Percentiles rank a stretch among this genome's conserved stretches.
phyloP scores from a whole-genome alignment of 176 grass and related monocot genomes.

The Oryza meridionalis region DNA sequence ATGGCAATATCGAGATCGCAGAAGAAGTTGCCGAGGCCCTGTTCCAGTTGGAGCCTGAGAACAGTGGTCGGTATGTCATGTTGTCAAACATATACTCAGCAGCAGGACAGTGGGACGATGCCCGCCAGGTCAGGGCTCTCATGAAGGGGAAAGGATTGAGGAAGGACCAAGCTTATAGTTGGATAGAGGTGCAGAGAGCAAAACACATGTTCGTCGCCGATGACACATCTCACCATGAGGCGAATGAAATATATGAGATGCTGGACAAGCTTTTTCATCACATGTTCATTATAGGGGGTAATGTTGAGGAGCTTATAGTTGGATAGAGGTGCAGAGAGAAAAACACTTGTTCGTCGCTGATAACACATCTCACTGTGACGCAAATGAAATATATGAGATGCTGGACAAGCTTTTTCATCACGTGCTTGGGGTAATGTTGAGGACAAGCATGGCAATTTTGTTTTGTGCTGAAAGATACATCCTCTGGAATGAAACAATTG shows the following conservation, averaged over 20 bases:
- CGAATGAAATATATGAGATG: slow-evolving; percentile 52
- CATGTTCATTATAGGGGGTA: slow-evolving; percentile 41
- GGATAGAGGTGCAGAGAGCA: slow-evolving; percentile 66
- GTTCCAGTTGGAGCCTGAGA: slow-evolving; percentile 63
- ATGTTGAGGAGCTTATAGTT: slow-evolving; percentile 65
- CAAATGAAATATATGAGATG: slow-evolving; percentile 52
- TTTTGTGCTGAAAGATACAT: slow-evolving; percentile 23
- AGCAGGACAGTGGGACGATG: slow-evolving; percentile 68
- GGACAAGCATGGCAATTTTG: slow-evolving; percentile 36
- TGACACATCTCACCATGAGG: slow-evolving; percentile 53
- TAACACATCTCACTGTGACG: slow-evolving; percentile 52
- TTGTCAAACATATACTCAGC: slow-evolving; percentile 76
- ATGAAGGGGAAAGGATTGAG: slow-evolving; percentile 73
- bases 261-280: slow-evolving; percentile 46
- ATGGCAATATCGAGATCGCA: slow-evolving; percentile 71
- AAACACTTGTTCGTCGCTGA: slow-evolving; percentile 63
- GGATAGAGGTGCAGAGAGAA: slow-evolving; percentile 66
- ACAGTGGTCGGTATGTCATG: slow-evolving; percentile 73
- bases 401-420: slow-evolving; percentile 46
- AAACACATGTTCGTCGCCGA: slow-evolving; percentile 64
- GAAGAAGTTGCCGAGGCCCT: slow-evolving; percentile 58
- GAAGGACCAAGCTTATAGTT: slow-evolving; percentile 77
- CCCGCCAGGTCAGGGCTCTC: slow-evolving; percentile 48
- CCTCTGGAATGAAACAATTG: slow-evolving; percentile 17
- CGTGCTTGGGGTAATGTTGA: slow-evolving; percentile 41